Conservation (phyloP, 768 basidiomycete genomes). For the Lactifluus hygrophoroides region DNA sequence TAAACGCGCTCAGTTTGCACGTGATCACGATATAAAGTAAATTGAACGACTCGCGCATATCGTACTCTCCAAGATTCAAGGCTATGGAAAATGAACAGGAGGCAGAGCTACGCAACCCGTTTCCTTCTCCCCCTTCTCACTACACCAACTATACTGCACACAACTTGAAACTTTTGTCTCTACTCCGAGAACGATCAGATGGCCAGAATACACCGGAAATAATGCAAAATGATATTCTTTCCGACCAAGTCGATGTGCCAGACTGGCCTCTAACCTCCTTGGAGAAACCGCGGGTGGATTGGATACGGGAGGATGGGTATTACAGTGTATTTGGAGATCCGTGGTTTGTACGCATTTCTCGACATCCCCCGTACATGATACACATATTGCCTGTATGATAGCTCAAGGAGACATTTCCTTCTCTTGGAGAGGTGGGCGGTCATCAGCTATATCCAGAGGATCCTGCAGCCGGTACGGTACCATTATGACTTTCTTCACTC, state of each 20-base stretch:
- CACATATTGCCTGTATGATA: slow-evolving; percentile 25
- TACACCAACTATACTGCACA: slow-evolving; percentile 68
- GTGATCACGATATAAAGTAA: too few species aligned
- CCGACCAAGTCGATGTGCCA: slow-evolving; percentile 67
- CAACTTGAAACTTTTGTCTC: slow-evolving; percentile 59
- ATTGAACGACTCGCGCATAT: too few species aligned
- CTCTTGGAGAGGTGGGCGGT: slow-evolving; percentile 73
- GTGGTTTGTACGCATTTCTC: slow-evolving; percentile 63
- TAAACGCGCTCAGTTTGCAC: too few species aligned
- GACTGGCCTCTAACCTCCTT: slow-evolving; percentile 69
- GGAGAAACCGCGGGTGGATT: slow-evolving; percentile 82
- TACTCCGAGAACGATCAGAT: slow-evolving; percentile 48
- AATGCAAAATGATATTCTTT: slow-evolving; percentile 54
- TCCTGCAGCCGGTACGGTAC: slow-evolving; percentile 48
- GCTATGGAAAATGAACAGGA: slow-evolving; percentile 62
- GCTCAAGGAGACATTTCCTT: slow-evolving; percentile 79
- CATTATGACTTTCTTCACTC: background rate
- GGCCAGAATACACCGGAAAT: slow-evolving; percentile 29
- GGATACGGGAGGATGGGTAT: slow-evolving; percentile 79
- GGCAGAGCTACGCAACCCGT: slow-evolving; percentile 74
- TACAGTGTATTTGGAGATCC: slow-evolving; percentile 82
- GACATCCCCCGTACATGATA: background rate
- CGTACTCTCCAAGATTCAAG: too few species aligned
- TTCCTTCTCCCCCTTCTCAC: slow-evolving; percentile 83
- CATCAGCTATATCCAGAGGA: slow-evolving; percentile 73